Evolutionary conservation across 192 early-diverging fungal genomes (phyloP).

Genomic region (Polychytrium aggregatum): DNA sequence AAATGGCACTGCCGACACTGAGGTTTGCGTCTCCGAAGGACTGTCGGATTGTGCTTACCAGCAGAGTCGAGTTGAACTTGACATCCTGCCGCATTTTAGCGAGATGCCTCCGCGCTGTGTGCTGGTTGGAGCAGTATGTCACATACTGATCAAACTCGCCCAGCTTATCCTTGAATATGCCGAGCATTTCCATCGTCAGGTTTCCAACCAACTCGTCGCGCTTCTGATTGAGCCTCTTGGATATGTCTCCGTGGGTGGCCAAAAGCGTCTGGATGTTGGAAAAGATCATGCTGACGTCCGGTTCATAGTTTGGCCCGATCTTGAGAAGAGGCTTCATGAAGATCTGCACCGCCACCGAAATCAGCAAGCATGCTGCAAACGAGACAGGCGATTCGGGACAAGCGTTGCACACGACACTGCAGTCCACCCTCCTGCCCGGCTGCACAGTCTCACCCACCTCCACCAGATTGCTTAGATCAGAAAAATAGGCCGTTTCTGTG

Average conservation of each 20-base stretch:
- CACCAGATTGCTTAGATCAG: slow-evolving; percentile 22
- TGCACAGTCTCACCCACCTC: slow-evolving; percentile 5
- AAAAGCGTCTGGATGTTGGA: slow-evolving; percentile 23
- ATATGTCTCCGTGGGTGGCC: slow-evolving; percentile 22
- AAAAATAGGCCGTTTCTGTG: slow-evolving; percentile 23
- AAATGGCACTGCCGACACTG: not conserved
- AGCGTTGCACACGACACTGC: too few relatives aligned
- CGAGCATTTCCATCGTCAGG: slow-evolving; percentile 3
- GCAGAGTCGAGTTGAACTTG: slow-evolving; percentile 10
- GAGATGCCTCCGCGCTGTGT: slow-evolving; percentile 17
- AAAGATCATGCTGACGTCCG: slow-evolving; percentile 15
- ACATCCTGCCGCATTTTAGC: slow-evolving; percentile 9
- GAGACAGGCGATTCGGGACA: too few relatives aligned
- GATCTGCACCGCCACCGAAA: too few relatives aligned
- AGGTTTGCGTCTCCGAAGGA: slow-evolving; percentile 1
- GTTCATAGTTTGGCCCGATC: too few relatives aligned
- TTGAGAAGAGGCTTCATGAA: too few relatives aligned
- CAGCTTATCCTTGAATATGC: slow-evolving; percentile 17
- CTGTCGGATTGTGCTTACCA: slow-evolving; percentile 9
- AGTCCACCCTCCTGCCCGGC: too few relatives aligned
- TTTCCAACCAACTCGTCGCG: slow-evolving; percentile 12
- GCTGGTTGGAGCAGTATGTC: slow-evolving; percentile 35
- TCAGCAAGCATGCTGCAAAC: too few relatives aligned
- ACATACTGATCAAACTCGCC: slow-evolving; percentile 17
- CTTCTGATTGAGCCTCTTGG: slow-evolving; percentile 9